phyloP scores from a whole-genome alignment of 225 moss, liverwort and hornwort species.

The Climacium dendroides region DNA sequence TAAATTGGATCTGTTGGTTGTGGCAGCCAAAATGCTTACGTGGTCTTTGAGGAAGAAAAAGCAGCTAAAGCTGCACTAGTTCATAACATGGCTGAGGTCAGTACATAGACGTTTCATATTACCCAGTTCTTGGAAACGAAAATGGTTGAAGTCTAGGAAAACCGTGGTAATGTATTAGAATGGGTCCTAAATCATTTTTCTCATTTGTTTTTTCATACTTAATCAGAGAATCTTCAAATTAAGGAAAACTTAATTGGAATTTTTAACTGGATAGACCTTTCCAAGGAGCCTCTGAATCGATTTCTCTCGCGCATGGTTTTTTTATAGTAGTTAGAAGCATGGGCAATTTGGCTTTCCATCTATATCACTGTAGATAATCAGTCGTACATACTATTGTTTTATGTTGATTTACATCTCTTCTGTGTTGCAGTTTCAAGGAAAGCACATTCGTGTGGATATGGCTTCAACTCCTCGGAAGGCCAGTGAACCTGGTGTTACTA shows the following conservation, averaged over 20 bases:
- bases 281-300: background rate
- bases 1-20: background rate
- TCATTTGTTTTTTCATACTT: background rate
- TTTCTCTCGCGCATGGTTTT: background rate
- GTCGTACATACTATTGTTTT: background rate
- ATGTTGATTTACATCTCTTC: background rate
- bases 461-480: slow-evolving; percentile 55
- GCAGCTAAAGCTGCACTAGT: slow-evolving; percentile 51
- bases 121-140: background rate
- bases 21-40: slow-evolving; percentile 85
- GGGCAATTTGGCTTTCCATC: background rate
- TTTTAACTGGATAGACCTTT: background rate
- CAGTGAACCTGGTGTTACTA: slow-evolving; percentile 18
- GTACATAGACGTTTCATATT: background rate
- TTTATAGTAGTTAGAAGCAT: background rate
- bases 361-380: background rate
- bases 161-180: background rate
- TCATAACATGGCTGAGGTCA: slow-evolving; percentile 55
- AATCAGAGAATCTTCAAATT: background rate
- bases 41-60: slow-evolving; percentile 63
- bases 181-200: background rate
- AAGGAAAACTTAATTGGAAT: background rate
- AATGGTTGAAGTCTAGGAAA: background rate
- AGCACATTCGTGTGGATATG: slow-evolving; percentile 96
- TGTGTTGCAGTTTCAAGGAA: slow-evolving; percentile 65